These are phyloP conservation scores for Triangularia setosa DNA, from an alignment of 2,329 filamentous ascomycete genomes.

Conservation along the genomic window DNA sequence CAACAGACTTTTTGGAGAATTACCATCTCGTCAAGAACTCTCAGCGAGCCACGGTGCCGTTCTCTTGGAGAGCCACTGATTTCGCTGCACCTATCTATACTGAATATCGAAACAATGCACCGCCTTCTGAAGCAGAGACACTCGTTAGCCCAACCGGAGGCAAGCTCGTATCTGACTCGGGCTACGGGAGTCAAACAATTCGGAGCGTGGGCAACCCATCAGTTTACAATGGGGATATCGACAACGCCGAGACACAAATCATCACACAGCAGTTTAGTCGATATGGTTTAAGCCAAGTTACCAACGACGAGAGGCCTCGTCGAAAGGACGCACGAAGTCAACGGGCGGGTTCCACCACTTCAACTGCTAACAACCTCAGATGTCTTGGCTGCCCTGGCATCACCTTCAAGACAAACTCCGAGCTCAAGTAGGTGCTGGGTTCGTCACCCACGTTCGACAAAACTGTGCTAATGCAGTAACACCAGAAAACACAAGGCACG, in stretches of 20 bases:
- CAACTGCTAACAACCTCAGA: neutral
- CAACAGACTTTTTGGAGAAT: neutral
- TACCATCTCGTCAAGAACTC: neutral
- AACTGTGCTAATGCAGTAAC: conserved; percentile 23
- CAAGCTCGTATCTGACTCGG: conserved; percentile 28
- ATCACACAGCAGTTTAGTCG: conserved; percentile 31
- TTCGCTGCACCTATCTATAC: neutral
- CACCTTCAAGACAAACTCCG: conserved; percentile 48
- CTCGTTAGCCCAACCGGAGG: conserved; percentile 8
- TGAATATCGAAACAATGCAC: conserved; percentile 1
- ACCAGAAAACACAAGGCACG: conserved; percentile 69
- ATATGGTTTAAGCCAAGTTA: conserved; percentile 6
- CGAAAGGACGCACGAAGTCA: conserved; percentile 12
- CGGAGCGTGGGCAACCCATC: conserved; percentile 44
- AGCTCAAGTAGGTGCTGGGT: conserved; percentile 47
- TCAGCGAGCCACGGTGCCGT: neutral
- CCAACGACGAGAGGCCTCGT: conserved; percentile 1
- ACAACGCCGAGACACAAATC: conserved; percentile 39
- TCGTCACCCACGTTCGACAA: neutral
- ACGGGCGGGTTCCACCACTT: neutral
- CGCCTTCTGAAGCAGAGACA: conserved; percentile 17
- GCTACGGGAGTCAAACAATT: conserved; percentile 33
- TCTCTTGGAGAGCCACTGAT: neutral
- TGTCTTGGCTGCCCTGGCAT: conserved; percentile 34
- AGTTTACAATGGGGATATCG: conserved; percentile 39